Percentiles rank a stretch among this genome's conserved stretches.
Conservation (phyloP, 768 basidiomycete genomes). For the Rhodotorula diobovata region DNA sequence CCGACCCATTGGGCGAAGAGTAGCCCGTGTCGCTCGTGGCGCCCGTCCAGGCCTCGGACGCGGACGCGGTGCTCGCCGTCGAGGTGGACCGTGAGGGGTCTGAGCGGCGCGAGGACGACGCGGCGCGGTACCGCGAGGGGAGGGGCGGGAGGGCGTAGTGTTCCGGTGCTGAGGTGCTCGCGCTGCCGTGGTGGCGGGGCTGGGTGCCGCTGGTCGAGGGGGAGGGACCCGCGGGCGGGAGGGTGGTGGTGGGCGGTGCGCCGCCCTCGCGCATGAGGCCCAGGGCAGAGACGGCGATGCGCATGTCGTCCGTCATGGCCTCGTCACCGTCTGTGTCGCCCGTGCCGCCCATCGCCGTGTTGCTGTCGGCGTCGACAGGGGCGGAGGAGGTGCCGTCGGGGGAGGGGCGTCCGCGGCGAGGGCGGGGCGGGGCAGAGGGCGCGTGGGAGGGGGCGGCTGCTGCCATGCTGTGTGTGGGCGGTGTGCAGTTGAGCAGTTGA, state of each 20-base stretch:
- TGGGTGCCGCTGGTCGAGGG: neutral
- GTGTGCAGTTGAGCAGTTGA: no score
- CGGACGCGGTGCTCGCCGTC: slow-evolving; percentile 16
- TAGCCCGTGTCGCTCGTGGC: slow-evolving; percentile 8
- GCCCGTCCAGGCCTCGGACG: slow-evolving; percentile 23
- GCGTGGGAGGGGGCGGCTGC: no score
- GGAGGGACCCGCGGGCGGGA: neutral
- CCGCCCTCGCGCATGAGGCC: slow-evolving; percentile 21
- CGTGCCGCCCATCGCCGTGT: neutral
- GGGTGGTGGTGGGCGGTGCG: neutral
- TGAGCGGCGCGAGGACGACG: neutral
- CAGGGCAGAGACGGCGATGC: slow-evolving; percentile 12
- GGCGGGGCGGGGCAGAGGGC: neutral
- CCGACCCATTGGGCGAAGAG: slow-evolving; percentile 4
- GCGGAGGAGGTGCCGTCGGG: neutral
- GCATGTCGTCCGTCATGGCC: slow-evolving; percentile 28
- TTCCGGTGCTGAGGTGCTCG: no score
- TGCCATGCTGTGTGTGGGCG: neutral
- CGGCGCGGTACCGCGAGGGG: neutral
- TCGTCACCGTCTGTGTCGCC: neutral
- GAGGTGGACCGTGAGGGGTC: slow-evolving; percentile 18
- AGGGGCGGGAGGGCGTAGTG: neutral
- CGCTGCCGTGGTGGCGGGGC: no score
- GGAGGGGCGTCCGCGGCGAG: neutral
- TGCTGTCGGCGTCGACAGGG: neutral